These are phyloP conservation scores for Claviceps purpurea DNA, from an alignment of 2,329 filamentous ascomycete species.

Conservation along the genomic window DNA sequence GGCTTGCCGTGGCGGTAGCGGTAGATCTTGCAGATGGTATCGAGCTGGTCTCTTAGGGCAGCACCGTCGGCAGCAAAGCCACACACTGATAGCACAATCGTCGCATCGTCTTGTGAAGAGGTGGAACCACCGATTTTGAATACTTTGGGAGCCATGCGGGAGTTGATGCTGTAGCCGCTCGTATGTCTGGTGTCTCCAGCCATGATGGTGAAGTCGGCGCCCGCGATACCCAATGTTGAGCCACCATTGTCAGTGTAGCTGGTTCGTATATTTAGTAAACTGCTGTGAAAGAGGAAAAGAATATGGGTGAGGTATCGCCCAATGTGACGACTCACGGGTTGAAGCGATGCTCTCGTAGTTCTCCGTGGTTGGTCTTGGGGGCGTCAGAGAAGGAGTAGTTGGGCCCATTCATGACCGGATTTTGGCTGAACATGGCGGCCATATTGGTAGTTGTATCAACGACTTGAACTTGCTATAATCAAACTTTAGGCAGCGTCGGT, in stretches of 20 bases:
- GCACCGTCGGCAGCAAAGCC: constrained; percentile 93
- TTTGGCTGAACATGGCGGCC: constrained; percentile 57
- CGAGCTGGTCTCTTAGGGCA: constrained; percentile 84
- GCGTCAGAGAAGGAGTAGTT: constrained; percentile 55
- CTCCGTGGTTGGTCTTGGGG: constrained; percentile 36
- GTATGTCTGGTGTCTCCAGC: constrained; percentile 95
- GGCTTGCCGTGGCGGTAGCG: constrained; percentile 94
- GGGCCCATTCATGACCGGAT: constrained; percentile 53
- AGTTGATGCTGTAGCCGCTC: constrained; percentile 98
- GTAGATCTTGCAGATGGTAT: constrained; percentile 97
- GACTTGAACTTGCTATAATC: background rate
- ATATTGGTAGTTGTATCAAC: constrained; percentile 24
- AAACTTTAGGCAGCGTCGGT: background rate
- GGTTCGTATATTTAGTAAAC: background rate
- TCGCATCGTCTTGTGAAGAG: constrained; percentile 69
- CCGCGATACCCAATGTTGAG: constrained; percentile 87
- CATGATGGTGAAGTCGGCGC: constrained; percentile 88
- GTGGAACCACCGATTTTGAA: constrained; percentile 94
- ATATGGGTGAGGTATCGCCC: too few relatives aligned
- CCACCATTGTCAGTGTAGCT: constrained; percentile 98
- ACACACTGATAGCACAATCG: constrained; percentile 82
- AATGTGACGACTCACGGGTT: constrained; percentile 58
- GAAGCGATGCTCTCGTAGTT: constrained; percentile 65
- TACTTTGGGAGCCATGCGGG: constrained; percentile 85
- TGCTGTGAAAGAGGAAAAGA: background rate